Conservation (phyloP, 1,284 basidiomycete genomes). For the Ceratobasidium sp. region DNA sequence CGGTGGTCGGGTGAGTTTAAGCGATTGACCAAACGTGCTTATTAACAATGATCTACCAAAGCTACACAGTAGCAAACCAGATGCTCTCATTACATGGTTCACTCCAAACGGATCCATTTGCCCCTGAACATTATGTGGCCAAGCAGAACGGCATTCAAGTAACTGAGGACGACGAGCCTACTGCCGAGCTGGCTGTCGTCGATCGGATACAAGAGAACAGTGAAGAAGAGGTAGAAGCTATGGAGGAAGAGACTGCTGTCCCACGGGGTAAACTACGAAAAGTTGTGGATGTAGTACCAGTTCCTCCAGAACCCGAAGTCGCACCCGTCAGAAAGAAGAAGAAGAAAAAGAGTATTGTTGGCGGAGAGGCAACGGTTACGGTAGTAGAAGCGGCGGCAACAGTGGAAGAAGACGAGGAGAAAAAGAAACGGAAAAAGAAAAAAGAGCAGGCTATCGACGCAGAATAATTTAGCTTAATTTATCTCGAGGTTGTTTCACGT, state of each 20-base stretch:
- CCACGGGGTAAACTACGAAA: conserved; percentile 35
- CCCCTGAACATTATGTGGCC: conserved; percentile 58
- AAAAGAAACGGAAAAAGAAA: conserved; percentile 35
- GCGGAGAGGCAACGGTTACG: conserved; percentile 3
- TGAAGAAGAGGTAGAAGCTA: conserved; percentile 25
- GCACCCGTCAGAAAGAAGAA: conserved; percentile 19
- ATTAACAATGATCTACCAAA: conserved; percentile 48
- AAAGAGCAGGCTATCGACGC: conserved; percentile 1
- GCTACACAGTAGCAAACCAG: conserved; percentile 90
- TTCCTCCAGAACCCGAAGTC: conserved; percentile 9
- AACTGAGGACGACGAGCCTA: neutral
- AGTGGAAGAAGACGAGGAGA: conserved; percentile 10
- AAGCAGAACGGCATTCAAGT: conserved; percentile 39
- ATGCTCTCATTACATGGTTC: conserved; percentile 95
- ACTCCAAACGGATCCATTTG: conserved; percentile 85
- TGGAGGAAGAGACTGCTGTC: conserved; percentile 18
- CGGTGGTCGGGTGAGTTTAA: conserved; percentile 83
- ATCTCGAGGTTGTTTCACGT: conserved; percentile 14
- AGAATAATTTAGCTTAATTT: neutral
- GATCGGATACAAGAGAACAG: conserved; percentile 12
- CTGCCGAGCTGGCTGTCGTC: conserved; percentile 37
- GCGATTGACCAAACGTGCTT: neutral
- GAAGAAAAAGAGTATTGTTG: conserved; percentile 11
- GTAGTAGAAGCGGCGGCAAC: conserved; percentile 1
- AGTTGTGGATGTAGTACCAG: conserved; percentile 20